Evolutionary conservation across 345 rosid genomes (phyloP).

Genomic region (Pistacia integerrima): DNA sequence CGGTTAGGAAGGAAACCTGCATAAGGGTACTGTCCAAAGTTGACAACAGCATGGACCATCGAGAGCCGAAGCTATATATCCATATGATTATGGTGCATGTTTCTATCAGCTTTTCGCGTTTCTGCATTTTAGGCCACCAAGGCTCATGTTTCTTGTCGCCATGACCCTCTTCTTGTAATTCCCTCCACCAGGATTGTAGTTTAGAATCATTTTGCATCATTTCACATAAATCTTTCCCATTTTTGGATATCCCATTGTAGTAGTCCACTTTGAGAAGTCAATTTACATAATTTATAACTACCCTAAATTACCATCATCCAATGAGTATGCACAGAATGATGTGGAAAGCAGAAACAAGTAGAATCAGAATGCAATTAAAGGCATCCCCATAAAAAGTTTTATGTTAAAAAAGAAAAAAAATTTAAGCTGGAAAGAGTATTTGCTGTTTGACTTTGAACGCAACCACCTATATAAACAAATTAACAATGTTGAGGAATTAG

Average conservation of each 20-base stretch:
- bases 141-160: too few species aligned
- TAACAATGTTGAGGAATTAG: background rate
- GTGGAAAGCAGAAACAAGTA: background rate
- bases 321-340: background rate
- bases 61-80: too few species aligned
- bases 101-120: too few species aligned
- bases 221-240: background rate
- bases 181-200: too few species aligned
- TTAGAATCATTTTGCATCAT: too few species aligned
- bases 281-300: background rate
- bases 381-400: background rate
- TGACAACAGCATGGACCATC: too few species aligned
- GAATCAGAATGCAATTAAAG: background rate
- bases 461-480: background rate
- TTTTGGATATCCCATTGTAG: background rate
- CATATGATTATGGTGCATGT: too few species aligned
- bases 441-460: background rate
- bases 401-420: background rate
- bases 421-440: background rate
- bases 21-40: too few species aligned
- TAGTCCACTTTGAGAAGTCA: background rate
- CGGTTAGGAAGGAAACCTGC: conserved; percentile 71
- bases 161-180: too few species aligned
- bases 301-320: background rate
- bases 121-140: too few species aligned